Base-by-base conservation (phyloP, 2,329 filamentous ascomycete species). In the Myrmaecium sp. region DNA sequence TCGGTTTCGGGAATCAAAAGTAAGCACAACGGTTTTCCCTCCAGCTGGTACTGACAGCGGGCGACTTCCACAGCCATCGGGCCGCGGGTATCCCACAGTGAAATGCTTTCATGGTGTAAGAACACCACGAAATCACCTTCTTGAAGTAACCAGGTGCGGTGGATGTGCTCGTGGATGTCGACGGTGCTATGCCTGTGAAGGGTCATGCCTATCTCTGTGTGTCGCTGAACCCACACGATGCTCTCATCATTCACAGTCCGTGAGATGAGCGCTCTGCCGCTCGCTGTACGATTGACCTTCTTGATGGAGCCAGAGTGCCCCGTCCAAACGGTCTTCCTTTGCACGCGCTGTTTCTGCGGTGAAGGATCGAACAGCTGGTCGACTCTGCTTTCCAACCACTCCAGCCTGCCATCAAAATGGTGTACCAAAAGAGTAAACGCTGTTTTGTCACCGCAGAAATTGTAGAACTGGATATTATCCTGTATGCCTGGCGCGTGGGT, bases 281-380 rank as follows among this genome's bases (percentile, higher is more conserved):
- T 79, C 22, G 77, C 78, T 41, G 84, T 91, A 33, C 83, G 74
- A 23, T 91, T 75, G 32, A 93, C 79, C 45, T 91, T 92, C 42
- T 77, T 75, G 34, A 94, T 71, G 0, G 80, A 63, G 10, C 66
- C 66, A 10, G 76, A 78, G 54, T 94, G 84, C 1, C 86, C 84
- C 2, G 81, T 81, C 80, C 83, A 91, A 2, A 73, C 64, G 2
- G 70, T 66, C 34, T 66, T 69, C 9, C 69, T 60, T 12, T 57
- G 52, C 10, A 91, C 53, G 1, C 79, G 70, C 21, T 61, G 54
- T 22, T 64, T 60, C 22, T 51, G 43, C 1, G 67, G 65, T 1
- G 67, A 62, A 2, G 79, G 74, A 41, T 91, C 82, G 36, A 98
- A 75, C 9, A 95, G 58, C 27, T 77, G 66, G 31, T 84, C 78